Evolutionary conservation across 345 rosid species (phyloP).

Genomic region (Moringa oleifera): DNA sequence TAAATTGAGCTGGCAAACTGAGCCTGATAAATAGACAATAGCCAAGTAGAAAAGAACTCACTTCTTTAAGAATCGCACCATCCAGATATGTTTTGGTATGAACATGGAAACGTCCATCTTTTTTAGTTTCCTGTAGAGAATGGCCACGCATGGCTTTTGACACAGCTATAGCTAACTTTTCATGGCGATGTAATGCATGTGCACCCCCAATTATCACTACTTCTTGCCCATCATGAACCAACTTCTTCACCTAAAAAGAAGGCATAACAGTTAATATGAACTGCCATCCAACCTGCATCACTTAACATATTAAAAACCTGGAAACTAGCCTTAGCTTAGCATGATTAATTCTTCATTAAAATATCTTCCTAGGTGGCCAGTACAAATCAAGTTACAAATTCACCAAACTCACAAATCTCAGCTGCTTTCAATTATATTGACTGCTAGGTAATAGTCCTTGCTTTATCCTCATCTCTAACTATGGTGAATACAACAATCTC

Average conservation of each 20-base stretch:
- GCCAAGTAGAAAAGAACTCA: constrained; percentile 26
- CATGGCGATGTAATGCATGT: constrained; percentile 87
- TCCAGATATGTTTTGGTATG: constrained; percentile 91
- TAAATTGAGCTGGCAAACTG: too few species aligned
- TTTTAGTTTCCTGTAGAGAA: constrained; percentile 95
- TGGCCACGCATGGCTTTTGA: constrained; percentile 97
- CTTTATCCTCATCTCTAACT: background rate
- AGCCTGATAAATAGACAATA: too few species aligned
- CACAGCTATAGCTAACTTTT: constrained; percentile 94
- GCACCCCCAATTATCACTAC: constrained; percentile 85
- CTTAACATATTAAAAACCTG: background rate
- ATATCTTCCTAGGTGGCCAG: too few species aligned
- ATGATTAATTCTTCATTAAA: too few species aligned
- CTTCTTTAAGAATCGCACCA: constrained; percentile 97
- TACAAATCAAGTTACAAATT: too few species aligned
- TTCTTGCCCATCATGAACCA: constrained; percentile 92
- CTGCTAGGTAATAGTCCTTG: background rate
- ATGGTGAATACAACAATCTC: background rate
- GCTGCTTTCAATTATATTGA: background rate
- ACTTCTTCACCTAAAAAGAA: constrained; percentile 66
- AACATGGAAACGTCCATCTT: constrained; percentile 92
- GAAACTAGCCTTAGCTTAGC: background rate
- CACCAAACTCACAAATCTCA: too few species aligned
- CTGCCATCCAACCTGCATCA: background rate
- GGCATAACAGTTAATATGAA: constrained; percentile 11